Conservation (phyloP, 192 early-diverging fungal genomes). For the Jimgerdemannia flammicorona region DNA sequence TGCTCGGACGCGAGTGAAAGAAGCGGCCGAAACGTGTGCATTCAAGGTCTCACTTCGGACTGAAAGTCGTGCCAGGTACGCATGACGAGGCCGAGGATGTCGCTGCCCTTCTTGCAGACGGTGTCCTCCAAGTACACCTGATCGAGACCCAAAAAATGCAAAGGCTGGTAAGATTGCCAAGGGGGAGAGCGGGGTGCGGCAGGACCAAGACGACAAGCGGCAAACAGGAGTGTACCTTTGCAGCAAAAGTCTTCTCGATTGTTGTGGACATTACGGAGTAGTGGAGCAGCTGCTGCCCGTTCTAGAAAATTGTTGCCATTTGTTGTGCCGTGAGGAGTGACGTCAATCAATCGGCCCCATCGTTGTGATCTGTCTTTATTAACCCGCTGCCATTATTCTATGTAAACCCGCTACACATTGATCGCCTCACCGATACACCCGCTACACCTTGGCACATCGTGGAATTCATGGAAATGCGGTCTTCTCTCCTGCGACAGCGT, state of each 20-base stretch:
- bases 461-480: conserved; percentile 7
- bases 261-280: background rate
- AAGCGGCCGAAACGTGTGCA: background rate
- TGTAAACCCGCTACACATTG: background rate
- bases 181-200: background rate
- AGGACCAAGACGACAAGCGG: conserved; percentile 14
- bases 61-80: conserved; percentile 43
- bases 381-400: too few species aligned
- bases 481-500: conserved; percentile 1
- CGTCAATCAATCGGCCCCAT: background rate
- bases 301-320: background rate
- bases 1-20: too few species aligned
- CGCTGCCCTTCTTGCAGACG: conserved; percentile 25
- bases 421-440: conserved; percentile 14
- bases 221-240: background rate
- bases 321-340: background rate
- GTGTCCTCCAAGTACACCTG: conserved; percentile 37
- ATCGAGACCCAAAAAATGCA: background rate
- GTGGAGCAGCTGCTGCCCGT: background rate
- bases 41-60: conserved; percentile 19
- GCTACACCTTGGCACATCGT: conserved; percentile 17
- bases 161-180: background rate
- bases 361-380: background rate
- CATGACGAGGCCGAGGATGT: conserved; percentile 27
- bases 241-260: background rate